Conservation (phyloP, 805 yeast species). For the Teunomyces funiuensis region DNA sequence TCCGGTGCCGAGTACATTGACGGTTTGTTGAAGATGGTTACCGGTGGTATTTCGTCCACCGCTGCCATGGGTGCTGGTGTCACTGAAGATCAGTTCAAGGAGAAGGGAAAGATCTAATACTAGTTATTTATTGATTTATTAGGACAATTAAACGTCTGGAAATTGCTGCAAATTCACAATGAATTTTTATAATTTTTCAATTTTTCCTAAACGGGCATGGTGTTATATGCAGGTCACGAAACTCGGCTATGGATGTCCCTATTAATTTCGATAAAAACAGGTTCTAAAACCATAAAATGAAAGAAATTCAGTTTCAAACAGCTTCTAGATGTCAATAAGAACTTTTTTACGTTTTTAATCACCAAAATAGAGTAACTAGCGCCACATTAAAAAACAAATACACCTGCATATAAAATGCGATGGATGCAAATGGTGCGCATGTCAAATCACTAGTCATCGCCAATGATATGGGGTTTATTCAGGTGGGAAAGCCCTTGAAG, state of each 20-base stretch:
- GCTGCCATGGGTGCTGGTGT: slow-evolving; percentile 99
- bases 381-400: background rate
- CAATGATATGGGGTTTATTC: slow-evolving; percentile 25
- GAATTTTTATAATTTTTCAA: too few species aligned
- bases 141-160: background rate
- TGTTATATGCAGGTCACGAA: too few species aligned
- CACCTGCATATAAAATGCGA: background rate
- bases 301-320: too few species aligned
- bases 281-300: too few species aligned
- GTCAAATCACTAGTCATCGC: background rate
- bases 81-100: slow-evolving; percentile 92
- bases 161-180: background rate
- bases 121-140: background rate
- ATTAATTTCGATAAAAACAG: too few species aligned
- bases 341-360: too few species aligned
- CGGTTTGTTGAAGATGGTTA: slow-evolving; percentile 80
- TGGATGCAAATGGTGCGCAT: background rate
- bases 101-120: slow-evolving; percentile 19
- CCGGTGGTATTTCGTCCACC: slow-evolving; percentile 93
- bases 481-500: slow-evolving; percentile 23
- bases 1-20: slow-evolving; percentile 98
- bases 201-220: too few species aligned
- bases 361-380: too few species aligned
- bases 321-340: too few species aligned
- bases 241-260: too few species aligned